Conservation (phyloP, 768 basidiomycete genomes). For the Flagelloscypha sp. region DNA sequence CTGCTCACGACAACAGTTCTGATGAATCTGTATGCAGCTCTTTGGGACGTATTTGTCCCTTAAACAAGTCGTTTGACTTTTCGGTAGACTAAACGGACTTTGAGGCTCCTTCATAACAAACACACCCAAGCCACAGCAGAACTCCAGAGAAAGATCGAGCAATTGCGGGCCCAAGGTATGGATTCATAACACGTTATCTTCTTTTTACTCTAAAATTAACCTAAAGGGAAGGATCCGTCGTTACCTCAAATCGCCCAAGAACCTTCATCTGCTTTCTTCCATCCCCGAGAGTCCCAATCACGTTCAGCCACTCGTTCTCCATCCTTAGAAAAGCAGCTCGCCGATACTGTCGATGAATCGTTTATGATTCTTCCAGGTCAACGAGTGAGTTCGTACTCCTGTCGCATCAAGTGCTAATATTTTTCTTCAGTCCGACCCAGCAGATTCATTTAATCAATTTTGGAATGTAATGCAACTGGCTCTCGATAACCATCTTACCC, state of each 20-base stretch:
- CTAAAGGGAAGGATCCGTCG: slow-evolving; percentile 70
- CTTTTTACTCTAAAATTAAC: no score
- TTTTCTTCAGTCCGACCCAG: slow-evolving; percentile 57
- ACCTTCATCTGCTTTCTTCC: slow-evolving; percentile 18
- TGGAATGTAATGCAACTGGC: slow-evolving; percentile 85
- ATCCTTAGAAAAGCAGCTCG: slow-evolving; percentile 42
- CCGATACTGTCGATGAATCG: slow-evolving; percentile 72
- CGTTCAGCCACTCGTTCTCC: slow-evolving; percentile 33
- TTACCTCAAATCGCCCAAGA: slow-evolving; percentile 50
- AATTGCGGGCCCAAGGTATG: slow-evolving; percentile 65
- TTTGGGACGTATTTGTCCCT: slow-evolving; percentile 8
- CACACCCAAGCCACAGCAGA: slow-evolving; percentile 67
- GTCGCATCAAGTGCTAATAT: slow-evolving; percentile 6
- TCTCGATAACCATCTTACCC: slow-evolving; percentile 79
- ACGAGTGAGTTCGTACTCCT: slow-evolving; percentile 37
- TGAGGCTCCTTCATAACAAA: slow-evolving; percentile 68
- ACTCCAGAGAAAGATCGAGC: slow-evolving; percentile 60
- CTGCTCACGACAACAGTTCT: slow-evolving; percentile 62
- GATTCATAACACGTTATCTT: no score
- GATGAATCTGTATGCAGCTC: slow-evolving; percentile 60
- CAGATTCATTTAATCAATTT: slow-evolving; percentile 83
- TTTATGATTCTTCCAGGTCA: slow-evolving; percentile 81
- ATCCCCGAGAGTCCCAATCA: slow-evolving; percentile 36
- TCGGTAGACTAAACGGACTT: slow-evolving; percentile 66
- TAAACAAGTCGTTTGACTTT: slow-evolving; percentile 6